These are phyloP conservation scores for Lepiota brunneoincarnata DNA, from an alignment of 768 basidiomycete species.

Conservation along the genomic window DNA sequence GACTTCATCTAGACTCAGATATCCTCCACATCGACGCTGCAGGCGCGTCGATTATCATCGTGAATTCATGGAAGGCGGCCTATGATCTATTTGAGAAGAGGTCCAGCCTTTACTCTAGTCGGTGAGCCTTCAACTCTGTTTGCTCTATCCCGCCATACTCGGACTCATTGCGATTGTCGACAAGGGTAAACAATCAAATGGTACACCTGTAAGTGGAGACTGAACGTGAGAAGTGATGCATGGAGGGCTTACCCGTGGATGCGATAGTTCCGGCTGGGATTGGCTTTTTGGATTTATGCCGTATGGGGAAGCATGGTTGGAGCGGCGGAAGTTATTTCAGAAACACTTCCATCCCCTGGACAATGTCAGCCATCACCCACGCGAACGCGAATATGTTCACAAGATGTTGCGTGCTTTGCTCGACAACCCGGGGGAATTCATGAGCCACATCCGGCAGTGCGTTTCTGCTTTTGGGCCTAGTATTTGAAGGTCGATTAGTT, in stretches of 20 bases:
- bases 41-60: slow-evolving; percentile 20
- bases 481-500: neutral
- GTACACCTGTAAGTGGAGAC: slow-evolving; percentile 5
- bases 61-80: slow-evolving; percentile 33
- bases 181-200: slow-evolving; percentile 9
- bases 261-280: slow-evolving; percentile 12
- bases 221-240: neutral
- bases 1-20: slow-evolving; percentile 18
- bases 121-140: slow-evolving; percentile 8
- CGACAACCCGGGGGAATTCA: slow-evolving; percentile 35
- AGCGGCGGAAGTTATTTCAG: slow-evolving; percentile 33
- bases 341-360: slow-evolving; percentile 44
- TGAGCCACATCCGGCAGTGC: slow-evolving; percentile 45
- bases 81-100: slow-evolving; percentile 38
- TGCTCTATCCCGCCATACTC: neutral
- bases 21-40: slow-evolving; percentile 22
- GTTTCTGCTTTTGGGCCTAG: slow-evolving; percentile 7
- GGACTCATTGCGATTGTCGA: neutral
- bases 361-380: slow-evolving; percentile 39
- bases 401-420: slow-evolving; percentile 40
- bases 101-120: slow-evolving; percentile 34
- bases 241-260: neutral
- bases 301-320: slow-evolving; percentile 17
- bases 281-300: slow-evolving; percentile 19
- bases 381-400: slow-evolving; percentile 41